Evolutionary conservation across 1,284 basidiomycete species (phyloP).

Genomic region (Marasmius tenuissimus): DNA sequence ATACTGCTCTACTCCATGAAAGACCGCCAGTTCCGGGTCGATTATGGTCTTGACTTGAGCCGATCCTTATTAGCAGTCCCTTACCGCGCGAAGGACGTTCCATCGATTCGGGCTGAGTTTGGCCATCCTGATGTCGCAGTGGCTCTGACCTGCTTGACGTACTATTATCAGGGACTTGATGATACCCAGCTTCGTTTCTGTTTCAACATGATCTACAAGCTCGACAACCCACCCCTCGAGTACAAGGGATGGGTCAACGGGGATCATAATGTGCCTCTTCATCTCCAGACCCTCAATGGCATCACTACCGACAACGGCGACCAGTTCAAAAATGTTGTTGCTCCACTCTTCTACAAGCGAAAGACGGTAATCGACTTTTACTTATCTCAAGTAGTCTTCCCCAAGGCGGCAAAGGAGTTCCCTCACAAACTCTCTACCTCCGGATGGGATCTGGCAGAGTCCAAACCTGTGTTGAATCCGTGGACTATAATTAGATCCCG

Average conservation of each 20-base stretch:
- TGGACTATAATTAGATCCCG: no score
- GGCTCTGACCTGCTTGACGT: conserved; percentile 48
- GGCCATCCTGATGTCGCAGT: conserved; percentile 54
- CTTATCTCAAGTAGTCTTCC: conserved; percentile 47
- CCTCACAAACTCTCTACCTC: conserved; percentile 45
- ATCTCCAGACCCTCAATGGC: background rate
- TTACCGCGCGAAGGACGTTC: conserved; percentile 54
- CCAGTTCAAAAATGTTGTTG: conserved; percentile 8
- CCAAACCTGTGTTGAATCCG: no score
- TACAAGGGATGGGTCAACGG: conserved; percentile 42
- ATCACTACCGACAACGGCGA: conserved; percentile 20
- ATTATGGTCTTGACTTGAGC: conserved; percentile 27
- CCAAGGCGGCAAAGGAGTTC: conserved; percentile 50
- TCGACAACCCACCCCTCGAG: conserved; percentile 42
- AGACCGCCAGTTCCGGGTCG: conserved; percentile 29
- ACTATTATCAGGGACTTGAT: conserved; percentile 50
- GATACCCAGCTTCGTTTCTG: conserved; percentile 36
- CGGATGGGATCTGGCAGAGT: conserved; percentile 58
- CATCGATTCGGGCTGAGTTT: conserved; percentile 49
- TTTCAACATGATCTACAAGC: conserved; percentile 41
- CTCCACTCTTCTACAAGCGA: conserved; percentile 29
- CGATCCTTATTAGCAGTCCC: conserved; percentile 32
- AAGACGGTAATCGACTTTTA: conserved; percentile 49
- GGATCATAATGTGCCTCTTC: conserved; percentile 13
- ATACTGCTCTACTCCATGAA: conserved; percentile 26